phyloP scores from a whole-genome alignment of 2,329 filamentous ascomycete species.

The Penicillium thymicola region DNA sequence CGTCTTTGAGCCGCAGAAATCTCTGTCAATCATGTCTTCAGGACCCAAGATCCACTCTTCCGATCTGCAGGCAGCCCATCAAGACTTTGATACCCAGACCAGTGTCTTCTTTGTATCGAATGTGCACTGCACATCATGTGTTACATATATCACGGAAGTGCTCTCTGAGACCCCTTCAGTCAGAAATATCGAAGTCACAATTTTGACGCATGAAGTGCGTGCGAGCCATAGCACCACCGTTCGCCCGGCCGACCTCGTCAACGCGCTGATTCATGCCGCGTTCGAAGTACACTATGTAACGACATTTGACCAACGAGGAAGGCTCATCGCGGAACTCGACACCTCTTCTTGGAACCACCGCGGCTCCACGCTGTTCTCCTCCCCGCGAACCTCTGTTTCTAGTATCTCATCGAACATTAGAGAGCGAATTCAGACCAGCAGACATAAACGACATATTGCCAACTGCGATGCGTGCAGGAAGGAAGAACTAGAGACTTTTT shows the following conservation, averaged over 20 bases:
- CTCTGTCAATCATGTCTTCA: conserved; percentile 19
- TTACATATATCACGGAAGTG: conserved; percentile 46
- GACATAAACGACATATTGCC: conserved; percentile 43
- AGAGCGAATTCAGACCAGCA: conserved; percentile 15
- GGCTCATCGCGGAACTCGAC: conserved; percentile 35
- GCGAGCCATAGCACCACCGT: conserved; percentile 37
- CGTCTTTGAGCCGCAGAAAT: neutral
- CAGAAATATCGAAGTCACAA: conserved; percentile 40
- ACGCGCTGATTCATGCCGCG: conserved; percentile 42
- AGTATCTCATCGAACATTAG: conserved; percentile 21
- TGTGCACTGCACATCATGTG: conserved; percentile 49
- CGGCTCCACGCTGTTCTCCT: conserved; percentile 23
- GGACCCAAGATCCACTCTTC: conserved; percentile 2
- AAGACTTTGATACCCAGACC: conserved; percentile 8
- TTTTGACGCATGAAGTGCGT: conserved; percentile 44
- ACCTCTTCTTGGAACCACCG: conserved; percentile 31
- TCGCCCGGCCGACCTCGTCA: conserved; percentile 34
- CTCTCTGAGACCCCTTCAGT: conserved; percentile 38
- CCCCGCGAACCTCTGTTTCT: conserved; percentile 19
- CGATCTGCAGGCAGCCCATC: conserved; percentile 10
- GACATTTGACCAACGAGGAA: conserved; percentile 35
- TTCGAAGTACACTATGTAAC: conserved; percentile 48
- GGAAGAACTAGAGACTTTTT: conserved; percentile 32
- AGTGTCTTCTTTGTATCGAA: conserved; percentile 47
- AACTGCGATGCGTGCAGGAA: conserved; percentile 52